These are phyloP conservation scores for Lentinula aciculospora DNA, from an alignment of 768 basidiomycete species.

Conservation along the genomic window DNA sequence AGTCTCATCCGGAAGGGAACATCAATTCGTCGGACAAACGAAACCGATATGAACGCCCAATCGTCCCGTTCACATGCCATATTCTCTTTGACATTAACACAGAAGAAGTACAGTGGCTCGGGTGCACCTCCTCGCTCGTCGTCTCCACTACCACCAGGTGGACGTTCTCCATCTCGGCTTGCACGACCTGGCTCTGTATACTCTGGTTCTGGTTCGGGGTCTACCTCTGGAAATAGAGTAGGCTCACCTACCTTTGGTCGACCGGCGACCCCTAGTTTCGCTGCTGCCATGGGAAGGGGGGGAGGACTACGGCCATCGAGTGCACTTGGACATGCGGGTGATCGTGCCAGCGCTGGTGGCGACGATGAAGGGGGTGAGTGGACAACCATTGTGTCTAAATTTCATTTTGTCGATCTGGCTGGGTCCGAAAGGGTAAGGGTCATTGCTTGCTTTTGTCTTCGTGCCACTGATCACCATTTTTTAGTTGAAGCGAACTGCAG, in stretches of 20 bases:
- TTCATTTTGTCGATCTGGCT: slow-evolving; percentile 97
- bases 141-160: slow-evolving; percentile 68
- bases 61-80: slow-evolving; percentile 98
- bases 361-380: slow-evolving; percentile 78
- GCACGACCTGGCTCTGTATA: slow-evolving; percentile 82
- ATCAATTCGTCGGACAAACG: slow-evolving; percentile 87
- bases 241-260: slow-evolving; percentile 75
- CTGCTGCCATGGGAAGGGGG: slow-evolving; percentile 66
- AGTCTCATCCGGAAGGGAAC: slow-evolving; percentile 89
- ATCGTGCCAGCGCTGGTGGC: slow-evolving; percentile 28
- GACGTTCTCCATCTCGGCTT: slow-evolving; percentile 73
- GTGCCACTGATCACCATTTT: not conserved
- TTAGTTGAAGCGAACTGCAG: slow-evolving; percentile 93
- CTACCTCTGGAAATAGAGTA: slow-evolving; percentile 40
- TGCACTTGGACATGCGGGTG: slow-evolving; percentile 66
- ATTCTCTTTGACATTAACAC: slow-evolving; percentile 91
- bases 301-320: slow-evolving; percentile 69
- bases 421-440: slow-evolving; percentile 85
- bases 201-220: slow-evolving; percentile 26
- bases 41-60: slow-evolving; percentile 99
- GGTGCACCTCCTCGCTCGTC: slow-evolving; percentile 67
- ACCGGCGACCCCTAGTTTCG: slow-evolving; percentile 76
- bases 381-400: slow-evolving; percentile 89
- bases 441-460: not conserved
- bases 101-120: slow-evolving; percentile 79